Evolutionary conservation across 805 yeast genomes (phyloP).

Genomic region (Zygotorulaspora sp.): DNA sequence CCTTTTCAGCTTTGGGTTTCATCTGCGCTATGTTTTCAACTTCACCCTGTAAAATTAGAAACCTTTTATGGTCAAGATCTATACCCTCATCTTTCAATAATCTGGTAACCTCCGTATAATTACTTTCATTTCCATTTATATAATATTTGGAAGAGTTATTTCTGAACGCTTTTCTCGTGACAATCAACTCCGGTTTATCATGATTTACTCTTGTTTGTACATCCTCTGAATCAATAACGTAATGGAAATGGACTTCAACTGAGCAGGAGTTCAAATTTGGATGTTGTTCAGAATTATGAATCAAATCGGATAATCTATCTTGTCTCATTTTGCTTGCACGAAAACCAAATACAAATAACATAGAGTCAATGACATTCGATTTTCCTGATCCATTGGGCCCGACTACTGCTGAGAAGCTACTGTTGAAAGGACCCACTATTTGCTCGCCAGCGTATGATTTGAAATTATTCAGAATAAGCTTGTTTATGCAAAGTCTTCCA

Average conservation of each 20-base stretch:
- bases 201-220: slow-evolving; percentile 46
- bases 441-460: slow-evolving; percentile 95
- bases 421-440: slow-evolving; percentile 88
- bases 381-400: slow-evolving; percentile 99
- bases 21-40: slow-evolving; percentile 97
- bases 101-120: slow-evolving; percentile 72
- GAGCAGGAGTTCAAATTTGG: slow-evolving; percentile 69
- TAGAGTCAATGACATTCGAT: slow-evolving; percentile 94
- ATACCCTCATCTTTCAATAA: slow-evolving; percentile 77
- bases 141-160: slow-evolving; percentile 76
- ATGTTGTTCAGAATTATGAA: slow-evolving; percentile 79
- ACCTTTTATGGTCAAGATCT: slow-evolving; percentile 91
- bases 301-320: slow-evolving; percentile 83
- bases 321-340: slow-evolving; percentile 97
- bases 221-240: slow-evolving; percentile 59
- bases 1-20: slow-evolving; percentile 95
- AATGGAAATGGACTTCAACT: slow-evolving; percentile 85
- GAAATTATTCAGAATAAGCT: slow-evolving; percentile 74
- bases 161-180: slow-evolving; percentile 73
- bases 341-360: slow-evolving; percentile 95
- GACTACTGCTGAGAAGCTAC: slow-evolving; percentile 93
- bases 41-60: slow-evolving; percentile 93
- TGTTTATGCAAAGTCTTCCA: slow-evolving; percentile 65
- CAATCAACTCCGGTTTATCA: slow-evolving; percentile 53
- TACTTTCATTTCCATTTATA: slow-evolving; percentile 64